A percentile compares a stretch with the other conserved stretches of the same genome.
These are phyloP conservation scores for Phaeophleospora eucalypticola DNA, from an alignment of 2,329 filamentous ascomycete species.

Conservation along the genomic window DNA sequence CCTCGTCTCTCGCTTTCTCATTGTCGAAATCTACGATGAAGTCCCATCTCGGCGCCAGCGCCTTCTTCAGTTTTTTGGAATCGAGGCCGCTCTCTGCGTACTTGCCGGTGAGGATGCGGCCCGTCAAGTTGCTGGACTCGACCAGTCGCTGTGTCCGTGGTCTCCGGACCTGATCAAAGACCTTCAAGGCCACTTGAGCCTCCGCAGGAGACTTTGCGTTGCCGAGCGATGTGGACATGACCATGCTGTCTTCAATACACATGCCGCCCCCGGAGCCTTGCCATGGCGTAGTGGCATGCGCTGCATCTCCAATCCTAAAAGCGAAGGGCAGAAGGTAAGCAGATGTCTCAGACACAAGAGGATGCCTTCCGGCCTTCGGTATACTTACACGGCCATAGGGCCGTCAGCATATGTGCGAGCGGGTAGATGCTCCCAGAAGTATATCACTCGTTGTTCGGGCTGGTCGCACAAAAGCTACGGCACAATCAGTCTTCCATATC, in stretches of 20 bases:
- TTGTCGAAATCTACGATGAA: constrained; percentile 6
- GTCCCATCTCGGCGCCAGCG: constrained; percentile 2
- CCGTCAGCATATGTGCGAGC: background rate
- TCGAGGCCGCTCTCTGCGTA: background rate
- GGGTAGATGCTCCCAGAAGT: background rate
- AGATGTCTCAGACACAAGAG: background rate
- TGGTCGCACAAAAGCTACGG: background rate
- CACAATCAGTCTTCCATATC: background rate
- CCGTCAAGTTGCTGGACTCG: constrained; percentile 11
- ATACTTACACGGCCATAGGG: background rate
- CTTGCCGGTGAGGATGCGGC: constrained; percentile 11
- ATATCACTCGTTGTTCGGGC: background rate
- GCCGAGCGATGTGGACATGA: constrained; percentile 3
- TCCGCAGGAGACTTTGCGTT: background rate
- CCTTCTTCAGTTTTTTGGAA: background rate
- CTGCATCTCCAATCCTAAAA: background rate
- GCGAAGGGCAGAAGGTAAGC: background rate
- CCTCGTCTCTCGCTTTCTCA: constrained; percentile 3
- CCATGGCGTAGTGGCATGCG: background rate
- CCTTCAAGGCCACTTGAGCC: background rate
- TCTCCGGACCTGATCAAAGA: constrained; percentile 12
- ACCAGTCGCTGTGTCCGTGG: constrained; percentile 13
- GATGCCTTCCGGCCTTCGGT: background rate
- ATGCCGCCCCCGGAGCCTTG: constrained; percentile 1
- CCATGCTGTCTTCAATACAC: constrained; percentile 1